These are phyloP conservation scores for Thielaviopsis populi DNA, from an alignment of 2,329 filamentous ascomycete species.

Conservation along the genomic window DNA sequence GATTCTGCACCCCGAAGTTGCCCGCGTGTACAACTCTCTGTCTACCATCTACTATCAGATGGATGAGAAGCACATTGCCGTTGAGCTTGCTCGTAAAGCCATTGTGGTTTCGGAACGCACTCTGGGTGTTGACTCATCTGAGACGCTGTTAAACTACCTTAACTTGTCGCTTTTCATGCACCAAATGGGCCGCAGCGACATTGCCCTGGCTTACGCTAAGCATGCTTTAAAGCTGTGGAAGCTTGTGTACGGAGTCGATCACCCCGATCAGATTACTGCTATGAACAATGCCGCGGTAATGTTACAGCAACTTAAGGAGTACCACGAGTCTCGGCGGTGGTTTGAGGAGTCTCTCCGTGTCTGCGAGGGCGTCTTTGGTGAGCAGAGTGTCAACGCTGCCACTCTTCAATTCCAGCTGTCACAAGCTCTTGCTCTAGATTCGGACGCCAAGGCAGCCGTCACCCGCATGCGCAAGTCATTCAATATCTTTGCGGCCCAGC, in stretches of 20 bases:
- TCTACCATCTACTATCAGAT: conserved; percentile 94
- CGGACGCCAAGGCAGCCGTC: conserved; percentile 83
- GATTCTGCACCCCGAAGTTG: conserved; percentile 90
- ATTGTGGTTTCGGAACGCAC: conserved; percentile 93
- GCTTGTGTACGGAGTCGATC: conserved; percentile 81
- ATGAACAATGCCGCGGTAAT: conserved; percentile 98
- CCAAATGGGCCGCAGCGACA: conserved; percentile 75
- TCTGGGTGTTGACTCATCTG: conserved; percentile 79
- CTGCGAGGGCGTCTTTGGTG: conserved; percentile 79
- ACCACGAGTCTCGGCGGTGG: conserved; percentile 88
- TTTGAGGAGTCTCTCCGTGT: conserved; percentile 85
- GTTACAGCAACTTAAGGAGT: conserved; percentile 89
- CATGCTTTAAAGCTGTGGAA: conserved; percentile 95
- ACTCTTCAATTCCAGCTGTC: conserved; percentile 95
- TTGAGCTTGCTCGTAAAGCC: conserved; percentile 90
- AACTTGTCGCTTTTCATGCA: conserved; percentile 93
- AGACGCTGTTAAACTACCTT: conserved; percentile 89
- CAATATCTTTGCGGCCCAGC: conserved; percentile 79
- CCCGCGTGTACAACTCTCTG: conserved; percentile 82
- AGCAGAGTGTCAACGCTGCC: conserved; percentile 79
- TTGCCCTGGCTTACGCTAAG: conserved; percentile 74
- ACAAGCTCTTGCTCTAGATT: conserved; percentile 87
- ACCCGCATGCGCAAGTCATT: conserved; percentile 91
- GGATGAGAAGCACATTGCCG: conserved; percentile 92
- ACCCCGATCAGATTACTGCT: conserved; percentile 95